Evolutionary conservation across 495 filamentous ascomycete genomes (phyloP).

Genomic region (Penicillium longicatenatum): DNA sequence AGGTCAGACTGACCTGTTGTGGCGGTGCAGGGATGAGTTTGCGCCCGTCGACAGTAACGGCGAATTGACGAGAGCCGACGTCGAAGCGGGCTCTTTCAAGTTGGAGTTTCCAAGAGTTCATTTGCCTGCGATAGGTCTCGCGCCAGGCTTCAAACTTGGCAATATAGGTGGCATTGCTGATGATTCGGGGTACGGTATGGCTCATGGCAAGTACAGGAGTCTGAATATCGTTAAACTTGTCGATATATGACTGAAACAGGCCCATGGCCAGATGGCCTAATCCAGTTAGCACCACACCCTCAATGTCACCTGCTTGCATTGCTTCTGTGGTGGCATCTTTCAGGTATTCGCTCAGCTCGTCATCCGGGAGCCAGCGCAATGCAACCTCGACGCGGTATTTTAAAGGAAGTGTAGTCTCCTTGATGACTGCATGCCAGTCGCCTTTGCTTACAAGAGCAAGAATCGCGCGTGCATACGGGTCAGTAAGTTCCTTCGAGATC

Average conservation of each 20-base stretch:
- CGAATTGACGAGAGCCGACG: slow-evolving; percentile 60
- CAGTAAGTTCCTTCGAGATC: slow-evolving; percentile 66
- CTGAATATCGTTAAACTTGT: slow-evolving; percentile 84
- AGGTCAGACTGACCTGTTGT: slow-evolving; percentile 78
- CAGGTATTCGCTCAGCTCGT: slow-evolving; percentile 73
- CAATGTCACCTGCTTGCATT: slow-evolving; percentile 76
- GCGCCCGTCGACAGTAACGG: slow-evolving; percentile 60
- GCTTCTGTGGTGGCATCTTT: slow-evolving; percentile 59
- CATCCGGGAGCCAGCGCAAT: slow-evolving; percentile 78
- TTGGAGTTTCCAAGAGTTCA: slow-evolving; percentile 73
- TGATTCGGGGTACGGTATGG: slow-evolving; percentile 76
- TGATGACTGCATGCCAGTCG: slow-evolving; percentile 80
- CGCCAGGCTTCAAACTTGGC: slow-evolving; percentile 77
- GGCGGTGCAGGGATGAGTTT: slow-evolving; percentile 65
- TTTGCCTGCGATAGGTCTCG: slow-evolving; percentile 75
- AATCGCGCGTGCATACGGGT: slow-evolving; percentile 88
- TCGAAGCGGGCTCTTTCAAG: slow-evolving; percentile 64
- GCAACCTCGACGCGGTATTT: slow-evolving; percentile 85
- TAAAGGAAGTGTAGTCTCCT: slow-evolving; percentile 80
- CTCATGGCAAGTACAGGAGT: slow-evolving; percentile 85
- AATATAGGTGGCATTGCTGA: slow-evolving; percentile 57
- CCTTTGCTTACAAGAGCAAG: slow-evolving; percentile 90
- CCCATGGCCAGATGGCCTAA: slow-evolving; percentile 76
- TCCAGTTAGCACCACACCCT: slow-evolving; percentile 86
- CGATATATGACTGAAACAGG: slow-evolving; percentile 84